Conservation (phyloP, 371 early-diverging fungal species). For the Nematocida ironsii region DNA sequence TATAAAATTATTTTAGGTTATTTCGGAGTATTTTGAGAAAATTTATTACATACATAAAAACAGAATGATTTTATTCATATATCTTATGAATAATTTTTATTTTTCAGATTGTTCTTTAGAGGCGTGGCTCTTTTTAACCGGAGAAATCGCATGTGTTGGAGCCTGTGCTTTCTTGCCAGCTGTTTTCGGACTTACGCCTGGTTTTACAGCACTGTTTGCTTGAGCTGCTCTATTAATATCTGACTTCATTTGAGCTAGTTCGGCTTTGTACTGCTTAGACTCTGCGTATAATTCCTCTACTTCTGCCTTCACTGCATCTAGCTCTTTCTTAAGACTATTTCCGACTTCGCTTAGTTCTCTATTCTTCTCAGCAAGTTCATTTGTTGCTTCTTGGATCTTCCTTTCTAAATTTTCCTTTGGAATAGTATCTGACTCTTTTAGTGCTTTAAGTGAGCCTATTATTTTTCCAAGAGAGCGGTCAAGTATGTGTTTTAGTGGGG, state of each 20-base stretch:
- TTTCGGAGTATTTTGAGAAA: too few relatives aligned
- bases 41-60: too few relatives aligned
- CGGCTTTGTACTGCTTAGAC: neutral
- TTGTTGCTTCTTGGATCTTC: neutral
- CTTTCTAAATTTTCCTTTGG: neutral
- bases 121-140: neutral
- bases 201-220: neutral
- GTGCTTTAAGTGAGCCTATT: neutral
- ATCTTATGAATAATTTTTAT: neutral
- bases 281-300: neutral
- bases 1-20: too few relatives aligned
- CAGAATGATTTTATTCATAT: neutral
- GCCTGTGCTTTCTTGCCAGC: neutral
- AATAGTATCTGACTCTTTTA: neutral
- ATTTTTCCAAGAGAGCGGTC: neutral
- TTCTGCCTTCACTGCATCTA: neutral
- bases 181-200: neutral
- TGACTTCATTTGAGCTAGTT: neutral
- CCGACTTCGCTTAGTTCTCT: neutral
- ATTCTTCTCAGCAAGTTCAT: neutral
- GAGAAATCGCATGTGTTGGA: neutral
- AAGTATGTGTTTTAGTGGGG: conserved; percentile 12
- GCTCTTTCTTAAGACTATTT: neutral
- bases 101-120: neutral
- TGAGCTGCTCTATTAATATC: neutral